Conservation (phyloP, 164 flowering plant species). For the Stephania japonica region DNA sequence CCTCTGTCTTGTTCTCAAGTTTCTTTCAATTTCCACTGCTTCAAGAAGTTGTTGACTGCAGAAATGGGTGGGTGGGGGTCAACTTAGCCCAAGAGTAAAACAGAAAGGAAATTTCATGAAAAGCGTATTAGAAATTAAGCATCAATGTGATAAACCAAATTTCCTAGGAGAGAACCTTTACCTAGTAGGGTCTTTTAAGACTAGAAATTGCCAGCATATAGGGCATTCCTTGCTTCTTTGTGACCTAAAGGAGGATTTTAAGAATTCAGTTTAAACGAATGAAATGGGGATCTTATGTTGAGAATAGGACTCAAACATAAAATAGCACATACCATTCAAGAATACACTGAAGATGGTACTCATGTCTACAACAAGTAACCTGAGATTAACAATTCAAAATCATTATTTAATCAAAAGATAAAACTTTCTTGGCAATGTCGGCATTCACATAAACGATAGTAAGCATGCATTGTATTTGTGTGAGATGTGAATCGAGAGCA, state of each 20-base stretch:
- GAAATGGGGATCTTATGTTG: neutral
- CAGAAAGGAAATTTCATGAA: neutral
- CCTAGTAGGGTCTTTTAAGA: slow-evolving; percentile 58
- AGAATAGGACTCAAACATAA: neutral
- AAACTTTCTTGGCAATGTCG: neutral
- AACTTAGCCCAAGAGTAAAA: no score
- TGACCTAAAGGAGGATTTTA: slow-evolving; percentile 37
- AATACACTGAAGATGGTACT: slow-evolving; percentile 81
- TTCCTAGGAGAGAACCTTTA: slow-evolving; percentile 6
- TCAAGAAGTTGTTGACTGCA: slow-evolving; percentile 69
- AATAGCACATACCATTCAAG: slow-evolving; percentile 58
- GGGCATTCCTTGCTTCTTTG: slow-evolving; percentile 88
- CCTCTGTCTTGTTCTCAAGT: slow-evolving; percentile 27
- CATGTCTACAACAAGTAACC: slow-evolving; percentile 74
- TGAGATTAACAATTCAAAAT: slow-evolving; percentile 25
- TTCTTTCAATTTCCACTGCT: slow-evolving; percentile 49
- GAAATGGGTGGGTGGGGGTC: neutral
- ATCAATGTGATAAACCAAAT: neutral
- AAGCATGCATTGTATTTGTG: neutral
- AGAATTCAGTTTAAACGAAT: neutral
- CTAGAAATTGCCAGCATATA: slow-evolving; percentile 62
- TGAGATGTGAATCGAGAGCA: neutral
- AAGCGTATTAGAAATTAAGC: neutral
- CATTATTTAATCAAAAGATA: neutral
- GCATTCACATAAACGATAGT: neutral